Percentiles rank a stretch among this genome's conserved stretches.
Conservation (phyloP, 345 rosid species). For the Eucalyptus polyanthemos region DNA sequence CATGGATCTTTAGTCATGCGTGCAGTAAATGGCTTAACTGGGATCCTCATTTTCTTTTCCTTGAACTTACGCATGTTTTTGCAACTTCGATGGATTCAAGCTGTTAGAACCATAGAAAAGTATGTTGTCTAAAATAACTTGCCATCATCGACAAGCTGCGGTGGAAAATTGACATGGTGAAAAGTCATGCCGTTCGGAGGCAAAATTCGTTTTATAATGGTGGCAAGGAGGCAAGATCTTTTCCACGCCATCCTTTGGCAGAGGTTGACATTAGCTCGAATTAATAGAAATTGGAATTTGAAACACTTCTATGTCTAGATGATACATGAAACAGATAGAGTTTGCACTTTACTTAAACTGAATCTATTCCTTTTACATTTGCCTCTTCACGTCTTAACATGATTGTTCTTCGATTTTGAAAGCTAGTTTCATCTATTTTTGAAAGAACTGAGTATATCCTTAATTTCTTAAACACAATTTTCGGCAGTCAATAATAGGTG, state of each 20-base stretch:
- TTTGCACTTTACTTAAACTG: background rate
- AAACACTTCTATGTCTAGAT: background rate
- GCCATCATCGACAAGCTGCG: background rate
- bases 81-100: background rate
- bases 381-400: background rate
- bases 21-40: background rate
- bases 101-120: background rate
- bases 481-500: background rate
- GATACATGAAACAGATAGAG: background rate
- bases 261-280: background rate
- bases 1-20: background rate
- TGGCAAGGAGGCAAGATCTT: background rate
- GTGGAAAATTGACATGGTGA: background rate
- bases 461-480: background rate
- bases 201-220: background rate
- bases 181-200: background rate
- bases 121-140: background rate
- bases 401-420: background rate
- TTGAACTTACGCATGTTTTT: background rate
- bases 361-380: background rate
- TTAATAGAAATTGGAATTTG: background rate
- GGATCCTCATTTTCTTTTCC: background rate
- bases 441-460: background rate
- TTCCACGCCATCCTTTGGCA: background rate
- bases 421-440: background rate